Base-by-base conservation (phyloP, 1,284 basidiomycete genomes). In the Cystobasidium pallidum region DNA sequence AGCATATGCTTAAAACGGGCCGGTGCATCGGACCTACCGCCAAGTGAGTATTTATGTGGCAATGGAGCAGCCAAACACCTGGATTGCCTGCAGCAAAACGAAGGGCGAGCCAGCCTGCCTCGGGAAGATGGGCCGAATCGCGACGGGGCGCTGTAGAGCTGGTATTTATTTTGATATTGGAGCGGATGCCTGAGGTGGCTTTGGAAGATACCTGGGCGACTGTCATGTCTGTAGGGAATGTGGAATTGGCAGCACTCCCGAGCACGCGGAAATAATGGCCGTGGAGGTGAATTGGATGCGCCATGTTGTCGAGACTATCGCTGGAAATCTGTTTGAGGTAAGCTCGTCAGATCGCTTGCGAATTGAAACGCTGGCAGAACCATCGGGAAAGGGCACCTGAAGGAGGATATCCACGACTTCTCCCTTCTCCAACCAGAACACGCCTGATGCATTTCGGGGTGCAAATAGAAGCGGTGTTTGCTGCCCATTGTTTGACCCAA, bases 391-490 rank as follows among this genome's bases (percentile, higher is more conserved):
- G 47, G 47, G 47, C 47, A 51, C 47, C 47, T 51, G 47, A 51
- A 51, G 47, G 47, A 51, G 47, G 47, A 51, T 51, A 51, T 51
- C 47, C 47, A 51, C 47, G 47, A 51, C 47, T 51, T 51, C 47
- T 51, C 47, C 47, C 47, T 51, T 51, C 47, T 51, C 41, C 47
- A 51, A 51, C 47, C 47, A 51, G 47, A 51, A 51, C 47, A 51
- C 47, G 47, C 47, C 47, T 51, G 47, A 51, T 51, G 47, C 47
- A 51, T 51, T 51, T 51, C 47, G 47, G 47, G 47, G 47, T 51
- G 47, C 47, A 51, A 51, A 51, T n/a, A 51, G 47, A 51, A 51
- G 47, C 47, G 47, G 47, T 51, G 47, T 51, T 51, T 51, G 47
- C 47, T 51, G 47, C 47, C 47, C 47, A 51, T 51, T 51, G 47